These are phyloP conservation scores for Coffea canephora DNA, from an alignment of 257 asterid species.

Conservation along the genomic window DNA sequence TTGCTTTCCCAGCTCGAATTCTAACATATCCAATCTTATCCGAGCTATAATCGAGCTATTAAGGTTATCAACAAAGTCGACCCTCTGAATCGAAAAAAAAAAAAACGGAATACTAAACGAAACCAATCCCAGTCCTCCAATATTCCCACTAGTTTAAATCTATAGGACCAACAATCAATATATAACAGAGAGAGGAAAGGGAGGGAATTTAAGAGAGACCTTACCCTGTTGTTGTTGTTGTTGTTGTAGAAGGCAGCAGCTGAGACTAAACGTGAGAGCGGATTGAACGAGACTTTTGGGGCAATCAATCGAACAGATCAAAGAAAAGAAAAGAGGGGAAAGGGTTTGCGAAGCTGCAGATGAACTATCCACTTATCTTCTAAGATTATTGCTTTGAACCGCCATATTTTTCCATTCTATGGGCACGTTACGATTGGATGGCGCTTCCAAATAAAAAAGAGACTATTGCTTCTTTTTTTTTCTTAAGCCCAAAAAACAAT, in stretches of 20 bases:
- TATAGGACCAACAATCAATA: not conserved
- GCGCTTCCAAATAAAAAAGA: not conserved
- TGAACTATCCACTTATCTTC: no score
- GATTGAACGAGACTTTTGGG: not conserved
- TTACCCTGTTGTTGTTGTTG: not conserved
- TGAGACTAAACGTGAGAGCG: not conserved
- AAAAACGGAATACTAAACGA: not conserved
- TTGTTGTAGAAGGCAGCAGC: not conserved
- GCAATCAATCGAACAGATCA: no score
- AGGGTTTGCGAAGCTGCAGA: not conserved
- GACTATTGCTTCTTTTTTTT: no score
- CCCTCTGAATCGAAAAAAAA: not conserved
- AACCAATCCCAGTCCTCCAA: not conserved
- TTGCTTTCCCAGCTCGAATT: constrained; percentile 6
- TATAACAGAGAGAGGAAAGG: not conserved
- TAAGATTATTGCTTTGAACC: not conserved
- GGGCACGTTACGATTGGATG: not conserved
- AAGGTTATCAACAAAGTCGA: not conserved
- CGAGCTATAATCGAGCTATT: not conserved
- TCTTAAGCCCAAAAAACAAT: not conserved
- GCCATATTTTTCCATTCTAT: not conserved
- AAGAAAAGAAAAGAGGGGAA: no score
- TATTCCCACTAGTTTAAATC: not conserved
- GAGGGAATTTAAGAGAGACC: not conserved
- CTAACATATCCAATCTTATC: not conserved